A percentile compares a stretch with the other conserved stretches of the same genome.
phyloP scores from a whole-genome alignment of 164 flowering plant species.

The Taxillus chinensis region DNA sequence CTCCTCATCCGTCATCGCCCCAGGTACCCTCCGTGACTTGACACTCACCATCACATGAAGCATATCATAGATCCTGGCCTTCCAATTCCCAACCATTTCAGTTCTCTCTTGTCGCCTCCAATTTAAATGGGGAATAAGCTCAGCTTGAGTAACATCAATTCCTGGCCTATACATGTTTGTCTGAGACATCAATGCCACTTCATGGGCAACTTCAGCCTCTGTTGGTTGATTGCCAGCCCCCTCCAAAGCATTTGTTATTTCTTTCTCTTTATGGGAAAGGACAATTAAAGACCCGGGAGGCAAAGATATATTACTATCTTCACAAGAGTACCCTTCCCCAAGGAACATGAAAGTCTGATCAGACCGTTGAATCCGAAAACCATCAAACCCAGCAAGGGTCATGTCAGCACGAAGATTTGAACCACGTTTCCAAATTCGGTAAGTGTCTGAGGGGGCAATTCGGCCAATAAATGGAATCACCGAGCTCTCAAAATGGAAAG shows the following conservation, averaged over 20 bases:
- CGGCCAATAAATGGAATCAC: constrained; percentile 95
- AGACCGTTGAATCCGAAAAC: constrained; percentile 89
- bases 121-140: constrained; percentile 79
- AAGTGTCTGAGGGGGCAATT: constrained; percentile 97
- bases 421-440: constrained; percentile 95
- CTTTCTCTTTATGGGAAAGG: constrained; percentile 93
- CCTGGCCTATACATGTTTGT: constrained; percentile 99
- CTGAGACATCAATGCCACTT: constrained; percentile 94
- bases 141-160: constrained; percentile 98
- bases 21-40: constrained; percentile 94
- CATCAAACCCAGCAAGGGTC: constrained; percentile 99
- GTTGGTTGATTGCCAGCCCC: constrained; percentile 92
- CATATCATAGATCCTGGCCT: constrained; percentile 94
- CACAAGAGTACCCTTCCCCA: constrained; percentile 77
- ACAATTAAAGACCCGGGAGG: constrained; percentile 85
- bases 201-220: constrained; percentile 94
- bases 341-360: constrained; percentile 93
- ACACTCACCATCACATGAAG: constrained; percentile 97
- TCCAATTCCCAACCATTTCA: constrained; percentile 94
- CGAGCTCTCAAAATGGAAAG: constrained; percentile 95
- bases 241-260: constrained; percentile 90
- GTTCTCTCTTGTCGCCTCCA: constrained; percentile 97
- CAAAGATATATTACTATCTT: constrained; percentile 50
- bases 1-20: constrained; percentile 99
- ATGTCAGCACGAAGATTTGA: constrained; percentile 95